Conservation (phyloP, 345 rosid genomes). For the Euphorbia tirucalli region DNA sequence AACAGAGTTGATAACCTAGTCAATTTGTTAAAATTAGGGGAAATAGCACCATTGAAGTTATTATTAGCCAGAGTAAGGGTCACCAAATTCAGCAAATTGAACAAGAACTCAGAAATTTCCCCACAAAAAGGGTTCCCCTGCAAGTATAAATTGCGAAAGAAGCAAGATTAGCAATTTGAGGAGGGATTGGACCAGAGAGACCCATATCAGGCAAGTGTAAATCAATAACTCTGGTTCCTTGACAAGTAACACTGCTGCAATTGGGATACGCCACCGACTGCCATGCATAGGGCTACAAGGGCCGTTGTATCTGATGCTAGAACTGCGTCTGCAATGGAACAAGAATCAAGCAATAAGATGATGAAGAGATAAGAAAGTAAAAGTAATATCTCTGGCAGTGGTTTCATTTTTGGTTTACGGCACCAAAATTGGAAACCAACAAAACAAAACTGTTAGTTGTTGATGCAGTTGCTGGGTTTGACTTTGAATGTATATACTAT, state of each 20-base stretch:
- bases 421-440: too few relatives aligned
- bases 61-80: slow-evolving; percentile 35
- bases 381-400: too few relatives aligned
- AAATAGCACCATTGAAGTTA: slow-evolving; percentile 34
- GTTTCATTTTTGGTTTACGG: too few relatives aligned
- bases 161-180: slow-evolving; percentile 56
- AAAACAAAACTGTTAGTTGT: too few relatives aligned
- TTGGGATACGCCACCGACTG: too few relatives aligned
- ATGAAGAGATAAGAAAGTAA: too few relatives aligned
- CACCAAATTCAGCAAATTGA: slow-evolving; percentile 30
- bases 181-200: slow-evolving; percentile 65
- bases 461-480: too few relatives aligned
- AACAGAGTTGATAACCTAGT: slow-evolving; percentile 32
- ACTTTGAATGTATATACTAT: too few relatives aligned
- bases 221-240: slow-evolving; percentile 38
- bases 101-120: slow-evolving; percentile 19
- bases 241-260: slow-evolving; percentile 69
- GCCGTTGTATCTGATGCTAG: slow-evolving; percentile 28
- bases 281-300: too few relatives aligned
- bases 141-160: slow-evolving; percentile 66
- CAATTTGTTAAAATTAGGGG: slow-evolving; percentile 33
- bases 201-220: slow-evolving; percentile 75
- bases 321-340: slow-evolving; percentile 11
- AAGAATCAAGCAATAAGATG: neutral
- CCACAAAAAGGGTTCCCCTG: slow-evolving; percentile 72